Percentiles rank a stretch among this genome's conserved stretches.
Conservation (phyloP, 306 rosid species). For the Mimosa bimucronata region DNA sequence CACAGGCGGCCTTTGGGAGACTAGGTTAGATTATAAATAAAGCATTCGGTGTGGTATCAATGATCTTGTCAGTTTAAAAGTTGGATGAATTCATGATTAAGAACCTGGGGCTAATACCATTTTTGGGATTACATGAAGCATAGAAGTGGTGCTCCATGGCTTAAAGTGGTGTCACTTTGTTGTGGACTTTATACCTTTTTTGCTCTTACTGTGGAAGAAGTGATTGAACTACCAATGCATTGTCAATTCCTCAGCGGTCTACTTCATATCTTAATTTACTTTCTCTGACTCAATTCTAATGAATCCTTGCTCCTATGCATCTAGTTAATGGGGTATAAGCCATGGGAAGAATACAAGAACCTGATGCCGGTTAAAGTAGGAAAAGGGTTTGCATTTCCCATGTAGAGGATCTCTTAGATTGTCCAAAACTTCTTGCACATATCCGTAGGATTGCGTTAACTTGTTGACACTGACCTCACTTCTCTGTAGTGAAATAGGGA, state of each 20-base stretch:
- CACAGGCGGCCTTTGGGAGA: neutral
- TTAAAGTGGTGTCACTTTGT: neutral
- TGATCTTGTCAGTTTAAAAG: neutral
- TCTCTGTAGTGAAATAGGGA: neutral
- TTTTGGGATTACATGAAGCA: neutral
- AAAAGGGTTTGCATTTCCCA: neutral
- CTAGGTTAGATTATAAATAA: neutral
- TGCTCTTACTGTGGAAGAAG: slow-evolving; percentile 6
- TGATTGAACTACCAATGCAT: slow-evolving; percentile 15
- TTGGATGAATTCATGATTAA: neutral
- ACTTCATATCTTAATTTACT: neutral
- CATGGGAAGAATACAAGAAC: neutral
- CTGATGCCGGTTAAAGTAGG: neutral
- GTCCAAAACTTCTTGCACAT: neutral
- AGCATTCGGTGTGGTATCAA: neutral
- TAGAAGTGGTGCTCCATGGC: neutral
- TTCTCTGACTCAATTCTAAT: neutral
- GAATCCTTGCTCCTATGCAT: neutral
- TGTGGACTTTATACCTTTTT: neutral
- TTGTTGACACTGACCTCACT: slow-evolving; percentile 8
- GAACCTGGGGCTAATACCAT: neutral
- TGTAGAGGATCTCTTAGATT: neutral
- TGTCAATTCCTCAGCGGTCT: slow-evolving; percentile 1
- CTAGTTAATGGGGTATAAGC: neutral
- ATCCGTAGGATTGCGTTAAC: slow-evolving; percentile 12